phyloP scores from a whole-genome alignment of 2,329 filamentous ascomycete genomes.

The Grosmannia clavigera region DNA sequence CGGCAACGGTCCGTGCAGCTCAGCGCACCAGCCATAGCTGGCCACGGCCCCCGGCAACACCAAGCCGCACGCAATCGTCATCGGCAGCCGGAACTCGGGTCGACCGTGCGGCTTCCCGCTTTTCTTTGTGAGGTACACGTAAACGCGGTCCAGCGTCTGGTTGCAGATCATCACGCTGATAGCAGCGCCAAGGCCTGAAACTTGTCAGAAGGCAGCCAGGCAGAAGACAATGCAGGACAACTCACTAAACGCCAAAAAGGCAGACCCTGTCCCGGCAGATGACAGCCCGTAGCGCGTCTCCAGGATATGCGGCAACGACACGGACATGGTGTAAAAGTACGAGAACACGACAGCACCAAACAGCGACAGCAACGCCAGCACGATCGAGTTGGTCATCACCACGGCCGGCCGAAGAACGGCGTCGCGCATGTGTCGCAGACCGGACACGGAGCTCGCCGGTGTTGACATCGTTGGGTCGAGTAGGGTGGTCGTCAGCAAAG shows the following conservation, averaged over 20 bases:
- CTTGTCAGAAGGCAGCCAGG: constrained; percentile 10
- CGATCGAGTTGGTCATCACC: constrained; percentile 31
- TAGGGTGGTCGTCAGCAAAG: constrained; percentile 17
- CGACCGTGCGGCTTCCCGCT: constrained; percentile 18
- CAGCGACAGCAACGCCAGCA: constrained; percentile 29
- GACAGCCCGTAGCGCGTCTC: constrained; percentile 34
- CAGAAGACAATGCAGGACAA: not conserved
- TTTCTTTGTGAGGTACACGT: constrained; percentile 29
- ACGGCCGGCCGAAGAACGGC: constrained; percentile 35
- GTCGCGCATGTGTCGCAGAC: constrained; percentile 37
- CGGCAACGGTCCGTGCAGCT: constrained; percentile 28
- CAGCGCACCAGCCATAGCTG: constrained; percentile 38
- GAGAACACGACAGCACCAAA: constrained; percentile 36
- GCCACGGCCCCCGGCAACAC: constrained; percentile 31
- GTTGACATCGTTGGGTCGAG: no score
- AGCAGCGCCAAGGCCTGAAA: constrained; percentile 33
- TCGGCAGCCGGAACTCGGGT: constrained; percentile 43
- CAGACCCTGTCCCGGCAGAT: constrained; percentile 36
- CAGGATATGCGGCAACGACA: constrained; percentile 39
- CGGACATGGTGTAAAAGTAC: constrained; percentile 40
- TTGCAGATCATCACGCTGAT: constrained; percentile 38
- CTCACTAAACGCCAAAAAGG: constrained; percentile 44
- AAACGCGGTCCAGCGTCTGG: constrained; percentile 37
- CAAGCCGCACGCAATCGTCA: constrained; percentile 33
- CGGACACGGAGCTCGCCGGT: not conserved